These are phyloP conservation scores for Begonia loranthoides DNA, from an alignment of 306 rosid genomes.

Conservation along the genomic window DNA sequence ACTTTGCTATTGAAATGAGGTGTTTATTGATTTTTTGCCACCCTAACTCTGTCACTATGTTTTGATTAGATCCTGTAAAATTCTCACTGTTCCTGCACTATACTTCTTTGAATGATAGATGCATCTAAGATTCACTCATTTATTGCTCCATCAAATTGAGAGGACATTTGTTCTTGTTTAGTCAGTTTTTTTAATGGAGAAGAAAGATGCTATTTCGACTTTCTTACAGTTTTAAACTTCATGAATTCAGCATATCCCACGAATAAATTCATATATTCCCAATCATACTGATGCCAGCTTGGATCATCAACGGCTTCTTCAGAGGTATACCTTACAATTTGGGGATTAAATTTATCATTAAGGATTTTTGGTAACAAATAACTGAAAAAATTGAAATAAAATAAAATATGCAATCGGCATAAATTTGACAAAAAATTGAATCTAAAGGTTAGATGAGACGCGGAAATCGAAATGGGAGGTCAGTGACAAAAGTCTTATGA, in stretches of 20 bases:
- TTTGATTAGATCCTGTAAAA: too few relatives aligned
- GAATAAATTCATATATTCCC: slow-evolving; percentile 72
- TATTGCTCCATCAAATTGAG: slow-evolving; percentile 2
- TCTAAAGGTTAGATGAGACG: too few relatives aligned
- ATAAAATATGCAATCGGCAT: too few relatives aligned
- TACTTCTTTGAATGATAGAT: slow-evolving; percentile 1
- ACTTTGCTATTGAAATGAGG: too few relatives aligned
- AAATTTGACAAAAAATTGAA: too few relatives aligned
- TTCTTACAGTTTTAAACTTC: slow-evolving; percentile 9
- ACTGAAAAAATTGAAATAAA: too few relatives aligned
- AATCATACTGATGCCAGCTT: slow-evolving; percentile 54
- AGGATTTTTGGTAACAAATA: too few relatives aligned
- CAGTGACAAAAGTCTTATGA: too few relatives aligned
- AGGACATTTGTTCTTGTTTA: background rate
- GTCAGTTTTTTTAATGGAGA: background rate
- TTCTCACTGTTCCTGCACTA: too few relatives aligned
- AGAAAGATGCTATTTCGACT: background rate
- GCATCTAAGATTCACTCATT: background rate
- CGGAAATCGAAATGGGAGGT: too few relatives aligned
- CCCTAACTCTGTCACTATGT: too few relatives aligned
- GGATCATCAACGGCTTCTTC: slow-evolving; percentile 77
- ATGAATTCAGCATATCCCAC: slow-evolving; percentile 62
- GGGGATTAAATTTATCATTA: background rate
- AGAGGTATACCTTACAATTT: slow-evolving; percentile 40
- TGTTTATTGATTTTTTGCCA: too few relatives aligned